Conservation (phyloP, 73 alveolate genomes). For the Tetrahymena elliotti region DNA sequence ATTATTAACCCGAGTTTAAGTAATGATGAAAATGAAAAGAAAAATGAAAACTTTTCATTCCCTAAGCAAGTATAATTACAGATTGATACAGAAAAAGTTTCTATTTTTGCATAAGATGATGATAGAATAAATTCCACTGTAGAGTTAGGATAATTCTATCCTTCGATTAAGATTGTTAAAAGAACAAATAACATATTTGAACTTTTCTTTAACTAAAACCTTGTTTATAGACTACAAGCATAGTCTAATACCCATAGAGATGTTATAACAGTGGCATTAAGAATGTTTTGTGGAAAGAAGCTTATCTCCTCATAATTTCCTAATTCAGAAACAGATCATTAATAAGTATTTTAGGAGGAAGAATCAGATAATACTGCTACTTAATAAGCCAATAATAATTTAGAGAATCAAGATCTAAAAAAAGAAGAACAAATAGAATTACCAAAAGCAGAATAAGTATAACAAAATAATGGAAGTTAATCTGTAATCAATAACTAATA, state of each 20-base stretch:
- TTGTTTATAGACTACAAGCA: background rate
- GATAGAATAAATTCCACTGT: background rate
- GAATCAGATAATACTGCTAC: background rate
- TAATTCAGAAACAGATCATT: background rate
- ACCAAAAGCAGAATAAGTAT: background rate
- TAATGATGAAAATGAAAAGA: background rate
- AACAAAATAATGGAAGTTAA: background rate
- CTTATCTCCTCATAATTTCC: background rate
- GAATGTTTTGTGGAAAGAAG: background rate
- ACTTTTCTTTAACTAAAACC: background rate
- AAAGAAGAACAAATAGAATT: background rate
- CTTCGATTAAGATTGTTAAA: background rate
- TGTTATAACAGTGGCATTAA: background rate
- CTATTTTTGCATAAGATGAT: background rate
- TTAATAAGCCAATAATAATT: background rate
- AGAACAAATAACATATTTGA: background rate
- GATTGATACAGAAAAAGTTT: background rate
- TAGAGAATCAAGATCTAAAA: background rate
- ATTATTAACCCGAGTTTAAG: background rate
- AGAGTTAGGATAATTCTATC: background rate
- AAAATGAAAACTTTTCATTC: background rate
- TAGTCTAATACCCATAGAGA: background rate
- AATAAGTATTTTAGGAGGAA: background rate
- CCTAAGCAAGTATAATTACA: background rate
- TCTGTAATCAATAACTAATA: background rate